Percentiles rank a stretch among this genome's conserved stretches.
phyloP scores from a whole-genome alignment of 805 yeast species.

The Metschnikowia bowlesiae region DNA sequence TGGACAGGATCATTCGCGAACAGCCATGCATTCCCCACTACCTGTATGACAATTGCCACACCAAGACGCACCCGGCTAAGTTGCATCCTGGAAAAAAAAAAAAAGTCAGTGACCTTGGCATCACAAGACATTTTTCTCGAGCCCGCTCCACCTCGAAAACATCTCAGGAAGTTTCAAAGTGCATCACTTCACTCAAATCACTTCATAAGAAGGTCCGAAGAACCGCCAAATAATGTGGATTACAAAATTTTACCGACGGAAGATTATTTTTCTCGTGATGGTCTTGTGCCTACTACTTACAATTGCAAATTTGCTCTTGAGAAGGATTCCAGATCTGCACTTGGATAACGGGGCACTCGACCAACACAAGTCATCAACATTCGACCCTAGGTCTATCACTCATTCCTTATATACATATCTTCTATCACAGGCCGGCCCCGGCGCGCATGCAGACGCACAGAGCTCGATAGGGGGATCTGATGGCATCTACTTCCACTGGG shows the following conservation, averaged over 20 bases:
- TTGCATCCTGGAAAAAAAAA: not conserved
- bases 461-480: constrained; percentile 5
- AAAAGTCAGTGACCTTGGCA: not conserved
- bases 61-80: not conserved
- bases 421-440: constrained; percentile 1
- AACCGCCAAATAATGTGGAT: constrained; percentile 6
- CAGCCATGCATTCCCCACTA: not conserved
- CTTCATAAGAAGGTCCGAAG: not conserved
- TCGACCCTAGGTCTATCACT: constrained; percentile 24
- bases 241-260: constrained; percentile 14
- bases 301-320: constrained; percentile 10
- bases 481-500: constrained; percentile 38
- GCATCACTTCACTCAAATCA: not conserved
- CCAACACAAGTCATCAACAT: constrained; percentile 20
- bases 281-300: constrained; percentile 8
- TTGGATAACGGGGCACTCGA: constrained; percentile 22
- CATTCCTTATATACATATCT: constrained; percentile 9
- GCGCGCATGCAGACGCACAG: constrained; percentile 1
- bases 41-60: not conserved
- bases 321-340: constrained; percentile 19
- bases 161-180: not conserved
- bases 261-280: constrained; percentile 5
- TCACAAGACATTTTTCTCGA: not conserved
- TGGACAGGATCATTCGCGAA: not conserved
- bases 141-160: not conserved